Evolutionary conservation across 2,329 filamentous ascomycete species (phyloP), one percentile per base, ranked within the genome.

Genomic region (Coniochaeta pulveracea): DNA sequence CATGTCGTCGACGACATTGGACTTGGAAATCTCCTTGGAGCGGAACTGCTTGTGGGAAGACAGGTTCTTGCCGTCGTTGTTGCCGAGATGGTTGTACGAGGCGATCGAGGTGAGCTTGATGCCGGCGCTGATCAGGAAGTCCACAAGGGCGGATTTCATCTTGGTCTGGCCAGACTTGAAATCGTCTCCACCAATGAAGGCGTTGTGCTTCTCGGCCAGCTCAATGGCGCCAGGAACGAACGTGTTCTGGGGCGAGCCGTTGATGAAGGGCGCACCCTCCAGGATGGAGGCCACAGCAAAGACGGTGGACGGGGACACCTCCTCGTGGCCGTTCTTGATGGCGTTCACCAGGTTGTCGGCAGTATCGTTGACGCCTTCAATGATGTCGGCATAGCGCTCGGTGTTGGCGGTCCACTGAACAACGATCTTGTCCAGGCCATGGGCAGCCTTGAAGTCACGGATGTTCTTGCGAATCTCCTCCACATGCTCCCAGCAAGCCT

Each of bases 81-180:
- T 98, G 52, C 91, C 91, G 36, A 98, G 79, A 59, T 98, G 91
- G 69, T 98, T 98, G 77, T 98, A 98, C 63, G 84, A 93, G 44
- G 91, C 85, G 63, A 98, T 96, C 25, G 88, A 94, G 39, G 89
- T 96, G 53, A 98, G 77, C 69, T 94, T 95, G 73, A 98, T 96
- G 56, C 91, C 91, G 30, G 91, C 91, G 57, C 79, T 95, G 77
- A 98, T 94, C 56, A 98, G 64, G 66, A 98, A 98, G 63, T 98
- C 91, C 28, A 96, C 91, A 19, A 98, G 76, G 14, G 91, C 91
- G 39, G 91, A 96, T 69, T 98, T 98, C 91, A 98, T 98, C 78
- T 98, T 98, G 57, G 91, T 98, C 71, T 98, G 91, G 42, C 91
- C 91, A 41, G 91, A 96, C 69, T 98, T 98, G 80, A 98, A 98